Percentiles rank a stretch among this genome's conserved stretches.
Evolutionary conservation across 305 asterid species (phyloP).

Genomic region (Fraxinus floribunda): DNA sequence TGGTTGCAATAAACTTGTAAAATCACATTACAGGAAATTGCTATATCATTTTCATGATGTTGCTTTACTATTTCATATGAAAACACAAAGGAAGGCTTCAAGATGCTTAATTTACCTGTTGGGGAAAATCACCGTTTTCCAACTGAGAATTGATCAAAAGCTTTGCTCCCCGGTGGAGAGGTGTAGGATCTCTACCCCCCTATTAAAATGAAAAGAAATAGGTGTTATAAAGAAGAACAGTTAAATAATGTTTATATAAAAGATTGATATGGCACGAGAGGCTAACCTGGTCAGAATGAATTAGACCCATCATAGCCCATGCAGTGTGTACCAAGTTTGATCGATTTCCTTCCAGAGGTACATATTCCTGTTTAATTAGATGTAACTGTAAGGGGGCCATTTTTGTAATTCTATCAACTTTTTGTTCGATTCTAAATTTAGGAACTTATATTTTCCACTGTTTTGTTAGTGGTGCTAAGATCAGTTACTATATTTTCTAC

Average conservation of each 20-base stretch:
- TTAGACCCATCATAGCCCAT: conserved; percentile 94
- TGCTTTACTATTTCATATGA: background rate
- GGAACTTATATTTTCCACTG: background rate
- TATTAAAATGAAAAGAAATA: conserved; percentile 10
- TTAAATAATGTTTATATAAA: background rate
- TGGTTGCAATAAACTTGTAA: background rate
- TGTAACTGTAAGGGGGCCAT: background rate
- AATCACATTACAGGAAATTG: background rate
- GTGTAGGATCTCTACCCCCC: conserved; percentile 64
- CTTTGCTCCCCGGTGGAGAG: conserved; percentile 76
- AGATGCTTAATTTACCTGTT: conserved; percentile 49
- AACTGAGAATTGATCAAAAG: conserved; percentile 82
- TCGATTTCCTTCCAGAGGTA: conserved; percentile 62
- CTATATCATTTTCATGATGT: background rate
- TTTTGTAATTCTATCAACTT: background rate
- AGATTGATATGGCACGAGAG: background rate
- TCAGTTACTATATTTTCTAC: background rate
- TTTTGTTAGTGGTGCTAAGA: background rate
- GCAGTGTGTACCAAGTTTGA: conserved; percentile 90
- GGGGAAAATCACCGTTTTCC: conserved; percentile 91
- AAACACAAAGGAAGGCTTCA: background rate
- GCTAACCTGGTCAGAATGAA: conserved; percentile 77
- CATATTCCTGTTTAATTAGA: conserved; percentile 48
- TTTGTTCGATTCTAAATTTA: background rate
- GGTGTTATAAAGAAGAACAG: background rate